Evolutionary conservation across 192 early-diverging fungal species (phyloP), one percentile per base, ranked within the genome.

Genomic region (Oehlia diaphana): DNA sequence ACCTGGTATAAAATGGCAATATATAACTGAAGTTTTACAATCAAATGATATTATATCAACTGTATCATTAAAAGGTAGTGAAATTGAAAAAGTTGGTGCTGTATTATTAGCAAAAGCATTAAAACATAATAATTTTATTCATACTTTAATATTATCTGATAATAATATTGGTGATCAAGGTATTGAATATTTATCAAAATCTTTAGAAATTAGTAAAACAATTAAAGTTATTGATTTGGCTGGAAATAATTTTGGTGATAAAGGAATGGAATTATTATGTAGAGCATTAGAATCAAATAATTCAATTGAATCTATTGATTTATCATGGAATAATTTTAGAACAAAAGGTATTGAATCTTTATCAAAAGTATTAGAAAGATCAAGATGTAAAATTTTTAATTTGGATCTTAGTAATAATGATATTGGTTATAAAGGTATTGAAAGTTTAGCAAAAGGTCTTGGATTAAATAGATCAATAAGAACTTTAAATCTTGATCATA

Each of bases 151-250:
- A 42, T 19, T 80, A 7, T 12, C 79, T 9, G 79, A 66, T 33
- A 80, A 80, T n/a, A 37, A 62, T 10, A 53, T 80, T 78, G 77
- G 79, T 12, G 79, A 80, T 61, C 79, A 80, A 67, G 79, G 79
- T 4, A 33, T 80, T 16, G 76, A 42, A 6, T 80, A 67, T 76
- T 61, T 80, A 31, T 73, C 53, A 37, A 72, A 74, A 76, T 73
- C 58, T 50, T 63, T 80, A 47, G 79, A 80, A 37, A 23, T 42
- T 62, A 80, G 62, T 31, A 71, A 73, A 37, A 80, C 71, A 9
- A 35, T 80, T 3, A 78, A 53, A 65, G 13, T 33, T 26, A 7
- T 80, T 26, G 69, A 80, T 14, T 53, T 80, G 47, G 44, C 79
- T 1, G 63, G 76, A 35, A 80, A 80, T 33, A 31, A 26, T 42